phyloP scores from a whole-genome alignment of 495 filamentous ascomycete species.

The Symbiotaphrina buchneri region DNA sequence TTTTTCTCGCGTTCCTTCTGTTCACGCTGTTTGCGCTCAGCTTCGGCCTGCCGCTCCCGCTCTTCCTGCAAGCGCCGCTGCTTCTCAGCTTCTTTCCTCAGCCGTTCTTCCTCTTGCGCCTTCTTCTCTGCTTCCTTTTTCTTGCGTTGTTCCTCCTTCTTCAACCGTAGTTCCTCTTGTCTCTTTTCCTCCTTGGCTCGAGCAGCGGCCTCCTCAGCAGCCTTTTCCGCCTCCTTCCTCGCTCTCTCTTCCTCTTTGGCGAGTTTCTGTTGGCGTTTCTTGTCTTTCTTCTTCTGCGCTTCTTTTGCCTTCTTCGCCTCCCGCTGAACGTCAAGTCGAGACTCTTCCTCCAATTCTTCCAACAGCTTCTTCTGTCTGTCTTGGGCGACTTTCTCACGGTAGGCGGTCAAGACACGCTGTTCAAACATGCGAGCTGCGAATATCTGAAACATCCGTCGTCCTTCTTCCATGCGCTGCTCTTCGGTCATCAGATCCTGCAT shows the following conservation, averaged over 20 bases:
- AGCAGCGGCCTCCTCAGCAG: constrained; percentile 64
- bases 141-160: constrained; percentile 74
- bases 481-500: constrained; percentile 84
- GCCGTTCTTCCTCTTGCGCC: constrained; percentile 68
- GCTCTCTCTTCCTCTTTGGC: constrained; percentile 79
- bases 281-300: constrained; percentile 82
- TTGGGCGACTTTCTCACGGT: constrained; percentile 83
- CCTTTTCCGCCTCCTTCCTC: constrained; percentile 67
- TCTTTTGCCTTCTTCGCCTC: constrained; percentile 88
- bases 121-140: constrained; percentile 86
- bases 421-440: constrained; percentile 99
- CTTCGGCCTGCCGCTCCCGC: constrained; percentile 59
- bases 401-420: constrained; percentile 88
- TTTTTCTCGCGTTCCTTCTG: constrained; percentile 52
- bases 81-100: constrained; percentile 58
- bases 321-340: constrained; percentile 43
- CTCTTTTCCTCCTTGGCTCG: constrained; percentile 60
- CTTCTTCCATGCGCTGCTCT: constrained; percentile 97
- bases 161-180: constrained; percentile 52
- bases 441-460: constrained; percentile 97
- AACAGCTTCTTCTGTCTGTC: constrained; percentile 83
- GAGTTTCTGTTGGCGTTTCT: constrained; percentile 62
- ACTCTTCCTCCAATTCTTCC: constrained; percentile 76
- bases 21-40: constrained; percentile 49
- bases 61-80: constrained; percentile 59